Evolutionary conservation across 331 rosid genomes (phyloP).

Genomic region (Telfairia occidentalis): DNA sequence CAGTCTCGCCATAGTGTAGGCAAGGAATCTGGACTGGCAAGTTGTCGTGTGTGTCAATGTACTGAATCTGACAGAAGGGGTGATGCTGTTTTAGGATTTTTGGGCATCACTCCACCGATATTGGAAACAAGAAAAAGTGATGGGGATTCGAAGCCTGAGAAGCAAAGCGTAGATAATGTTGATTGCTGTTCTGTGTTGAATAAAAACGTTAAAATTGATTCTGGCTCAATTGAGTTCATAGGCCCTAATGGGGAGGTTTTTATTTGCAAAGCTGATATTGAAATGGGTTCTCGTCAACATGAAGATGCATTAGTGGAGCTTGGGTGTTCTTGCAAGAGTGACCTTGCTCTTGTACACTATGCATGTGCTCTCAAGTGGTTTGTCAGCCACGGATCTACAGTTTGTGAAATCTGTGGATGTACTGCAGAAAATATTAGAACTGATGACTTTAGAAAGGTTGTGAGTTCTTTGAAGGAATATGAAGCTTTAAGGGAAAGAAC

Average conservation of each 20-base stretch:
- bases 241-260: slow-evolving; percentile 88
- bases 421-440: slow-evolving; percentile 59
- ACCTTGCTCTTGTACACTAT: slow-evolving; percentile 85
- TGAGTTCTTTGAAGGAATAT: slow-evolving; percentile 66
- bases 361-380: slow-evolving; percentile 98
- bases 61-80: slow-evolving; percentile 79
- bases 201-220: slow-evolving; percentile 29
- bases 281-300: slow-evolving; percentile 48
- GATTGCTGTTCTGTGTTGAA: slow-evolving; percentile 16
- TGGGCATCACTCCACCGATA: slow-evolving; percentile 45
- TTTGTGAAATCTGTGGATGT: slow-evolving; percentile 87
- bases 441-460: slow-evolving; percentile 60
- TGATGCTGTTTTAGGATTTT: slow-evolving; percentile 57
- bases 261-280: slow-evolving; percentile 61
- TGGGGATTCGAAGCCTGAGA: slow-evolving; percentile 26
- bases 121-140: slow-evolving; percentile 24
- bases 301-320: slow-evolving; percentile 64
- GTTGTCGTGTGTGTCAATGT: slow-evolving; percentile 94
- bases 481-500: slow-evolving; percentile 86
- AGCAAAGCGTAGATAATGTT: slow-evolving; percentile 13
- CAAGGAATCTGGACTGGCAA: slow-evolving; percentile 35
- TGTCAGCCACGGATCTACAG: slow-evolving; percentile 81
- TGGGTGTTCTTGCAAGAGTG: slow-evolving; percentile 92
- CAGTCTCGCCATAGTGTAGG: slow-evolving; percentile 43
- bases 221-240: slow-evolving; percentile 53